Conservation (phyloP, 352 stramenopile genomes). For the Phytopythium oedochilum region DNA sequence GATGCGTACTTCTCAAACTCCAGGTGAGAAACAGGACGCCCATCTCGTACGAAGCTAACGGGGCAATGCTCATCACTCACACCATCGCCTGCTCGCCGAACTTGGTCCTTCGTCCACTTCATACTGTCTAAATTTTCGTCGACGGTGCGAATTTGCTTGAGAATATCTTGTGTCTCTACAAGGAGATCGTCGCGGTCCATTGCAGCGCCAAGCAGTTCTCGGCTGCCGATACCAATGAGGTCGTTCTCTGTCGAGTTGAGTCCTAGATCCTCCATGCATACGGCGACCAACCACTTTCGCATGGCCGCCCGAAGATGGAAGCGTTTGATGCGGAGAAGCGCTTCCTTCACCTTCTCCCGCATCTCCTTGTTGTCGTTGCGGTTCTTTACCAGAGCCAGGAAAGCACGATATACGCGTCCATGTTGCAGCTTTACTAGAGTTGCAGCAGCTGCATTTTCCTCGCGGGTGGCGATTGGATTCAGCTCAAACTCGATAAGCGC, state of each 20-base stretch:
- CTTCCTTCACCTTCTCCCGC: constrained; percentile 34
- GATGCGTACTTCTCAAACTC: constrained; percentile 36
- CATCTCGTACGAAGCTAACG: constrained; percentile 2
- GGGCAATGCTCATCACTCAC: too few species aligned
- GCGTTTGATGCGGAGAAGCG: constrained; percentile 20
- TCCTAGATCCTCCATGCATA: not conserved
- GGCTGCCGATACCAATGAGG: constrained; percentile 34
- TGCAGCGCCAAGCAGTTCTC: constrained; percentile 38
- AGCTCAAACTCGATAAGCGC: constrained; percentile 48
- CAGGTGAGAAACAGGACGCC: constrained; percentile 2
- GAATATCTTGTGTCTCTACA: constrained; percentile 33
- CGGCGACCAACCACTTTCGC: constrained; percentile 19
- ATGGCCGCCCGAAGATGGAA: constrained; percentile 22
- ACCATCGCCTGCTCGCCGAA: constrained; percentile 1
- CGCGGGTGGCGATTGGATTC: constrained; percentile 15
- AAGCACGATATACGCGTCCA: constrained; percentile 37
- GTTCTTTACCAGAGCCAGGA: constrained; percentile 46
- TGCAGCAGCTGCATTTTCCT: constrained; percentile 10
- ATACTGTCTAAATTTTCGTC: constrained; percentile 30
- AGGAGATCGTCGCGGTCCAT: constrained; percentile 45
- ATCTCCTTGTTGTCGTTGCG: constrained; percentile 20
- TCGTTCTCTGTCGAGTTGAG: not conserved
- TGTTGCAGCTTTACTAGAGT: constrained; percentile 35
- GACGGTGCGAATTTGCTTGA: constrained; percentile 39
- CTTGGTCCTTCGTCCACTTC: constrained; percentile 39